Conservation (phyloP, 495 filamentous ascomycete genomes). For the Tetracladium marchalianum region DNA sequence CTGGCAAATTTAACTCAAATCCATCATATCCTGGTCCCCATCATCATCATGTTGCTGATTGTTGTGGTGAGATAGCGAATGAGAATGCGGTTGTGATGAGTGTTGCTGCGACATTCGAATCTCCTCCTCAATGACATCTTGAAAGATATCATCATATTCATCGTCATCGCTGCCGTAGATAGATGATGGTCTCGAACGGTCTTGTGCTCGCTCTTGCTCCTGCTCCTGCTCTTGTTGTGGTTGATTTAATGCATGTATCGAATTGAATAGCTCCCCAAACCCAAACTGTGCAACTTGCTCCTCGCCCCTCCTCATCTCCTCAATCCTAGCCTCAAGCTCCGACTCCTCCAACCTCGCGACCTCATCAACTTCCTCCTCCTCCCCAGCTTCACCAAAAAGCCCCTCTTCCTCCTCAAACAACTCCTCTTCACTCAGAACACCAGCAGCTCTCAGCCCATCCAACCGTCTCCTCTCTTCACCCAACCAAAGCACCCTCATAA, state of each 20-base stretch:
- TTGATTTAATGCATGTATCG: too few species aligned
- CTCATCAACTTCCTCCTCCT: slow-evolving; percentile 18
- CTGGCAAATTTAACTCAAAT: slow-evolving; percentile 15
- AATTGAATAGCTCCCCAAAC: slow-evolving; percentile 6
- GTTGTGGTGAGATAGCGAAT: background rate
- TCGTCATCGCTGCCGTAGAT: slow-evolving; percentile 25
- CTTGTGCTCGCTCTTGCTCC: too few species aligned
- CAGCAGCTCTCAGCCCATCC: slow-evolving; percentile 10
- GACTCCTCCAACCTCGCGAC: slow-evolving; percentile 44
- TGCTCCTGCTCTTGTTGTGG: background rate
- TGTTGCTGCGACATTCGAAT: slow-evolving; percentile 9
- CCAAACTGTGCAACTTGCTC: slow-evolving; percentile 1
- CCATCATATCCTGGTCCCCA: slow-evolving; percentile 15
- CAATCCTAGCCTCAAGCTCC: slow-evolving; percentile 44
- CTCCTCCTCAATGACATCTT: slow-evolving; percentile 36
- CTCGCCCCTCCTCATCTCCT: slow-evolving; percentile 1
- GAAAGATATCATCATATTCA: slow-evolving; percentile 51
- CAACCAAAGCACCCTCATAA: slow-evolving; percentile 15
- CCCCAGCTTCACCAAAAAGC: too few species aligned
- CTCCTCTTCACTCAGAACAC: slow-evolving; percentile 25
- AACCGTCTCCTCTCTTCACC: slow-evolving; percentile 11
- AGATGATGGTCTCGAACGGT: background rate
- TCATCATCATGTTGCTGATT: slow-evolving; percentile 10
- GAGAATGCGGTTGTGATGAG: background rate
- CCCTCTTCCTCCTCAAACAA: slow-evolving; percentile 48